Evolutionary conservation across 176 grass and related monocot genomes (phyloP).

Genomic region (Ampelocalamus luodianensis): DNA sequence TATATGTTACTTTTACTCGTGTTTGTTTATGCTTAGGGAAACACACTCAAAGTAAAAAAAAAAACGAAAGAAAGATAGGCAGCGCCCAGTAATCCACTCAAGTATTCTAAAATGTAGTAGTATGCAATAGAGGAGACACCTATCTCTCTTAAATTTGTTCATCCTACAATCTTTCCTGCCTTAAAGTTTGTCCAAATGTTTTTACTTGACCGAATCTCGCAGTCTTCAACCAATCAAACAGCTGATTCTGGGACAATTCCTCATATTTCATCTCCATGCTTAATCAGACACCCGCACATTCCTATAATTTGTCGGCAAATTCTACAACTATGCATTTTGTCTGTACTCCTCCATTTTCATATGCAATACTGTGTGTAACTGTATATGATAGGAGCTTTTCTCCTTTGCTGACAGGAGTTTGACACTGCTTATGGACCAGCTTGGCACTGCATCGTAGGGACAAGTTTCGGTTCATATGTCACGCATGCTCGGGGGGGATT

Average conservation of each 20-base stretch:
- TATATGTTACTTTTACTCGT: neutral
- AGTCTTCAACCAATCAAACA: neutral
- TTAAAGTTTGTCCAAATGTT: neutral
- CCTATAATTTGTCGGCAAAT: constrained; percentile 13
- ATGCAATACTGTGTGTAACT: neutral
- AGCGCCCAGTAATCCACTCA: neutral
- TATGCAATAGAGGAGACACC: neutral
- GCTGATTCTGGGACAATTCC: neutral
- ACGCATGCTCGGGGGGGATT: constrained; percentile 92
- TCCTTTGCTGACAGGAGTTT: constrained; percentile 75
- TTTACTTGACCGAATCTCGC: neutral
- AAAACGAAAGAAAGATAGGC: neutral
- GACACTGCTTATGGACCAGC: constrained; percentile 85
- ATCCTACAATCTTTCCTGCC: neutral
- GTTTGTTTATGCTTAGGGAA: neutral
- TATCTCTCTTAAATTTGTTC: neutral
- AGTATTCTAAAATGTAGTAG: neutral
- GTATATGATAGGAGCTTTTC: constrained; percentile 32
- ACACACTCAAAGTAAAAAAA: too few species aligned
- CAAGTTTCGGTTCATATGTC: constrained; percentile 95
- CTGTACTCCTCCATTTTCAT: constrained; percentile 13
- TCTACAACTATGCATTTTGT: neutral
- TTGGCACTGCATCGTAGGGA: constrained; percentile 99
- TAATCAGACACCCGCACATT: constrained; percentile 13
- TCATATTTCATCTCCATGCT: neutral